Percentiles rank a stretch among this genome's conserved stretches.
phyloP scores from a whole-genome alignment of 257 asterid genomes.

The Nicotiana attenuata region DNA sequence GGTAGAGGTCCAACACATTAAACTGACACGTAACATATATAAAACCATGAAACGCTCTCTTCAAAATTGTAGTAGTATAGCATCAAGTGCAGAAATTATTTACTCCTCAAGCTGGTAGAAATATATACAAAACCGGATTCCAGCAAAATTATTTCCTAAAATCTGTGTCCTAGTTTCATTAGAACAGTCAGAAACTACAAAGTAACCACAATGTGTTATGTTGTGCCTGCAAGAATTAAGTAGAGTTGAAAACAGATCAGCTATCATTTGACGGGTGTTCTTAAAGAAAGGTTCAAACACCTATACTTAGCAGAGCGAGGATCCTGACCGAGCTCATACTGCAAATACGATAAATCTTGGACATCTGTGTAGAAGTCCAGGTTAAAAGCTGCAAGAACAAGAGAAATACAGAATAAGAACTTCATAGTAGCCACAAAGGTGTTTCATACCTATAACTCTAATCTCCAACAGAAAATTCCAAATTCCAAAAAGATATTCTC shows the following conservation, averaged over 20 bases:
- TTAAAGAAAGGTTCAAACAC: conserved; percentile 26
- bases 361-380: conserved; percentile 97
- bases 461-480: conserved; percentile 7
- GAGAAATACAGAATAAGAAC: conserved; percentile 11
- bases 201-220: background rate
- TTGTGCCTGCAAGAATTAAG: background rate
- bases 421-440: conserved; percentile 2
- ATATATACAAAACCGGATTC: background rate
- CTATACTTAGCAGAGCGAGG: conserved; percentile 82
- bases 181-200: background rate
- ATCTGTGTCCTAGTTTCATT: background rate
- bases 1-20: background rate
- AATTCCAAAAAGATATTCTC: background rate
- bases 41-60: background rate
- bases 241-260: background rate
- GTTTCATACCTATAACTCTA: background rate
- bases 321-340: conserved; percentile 77
- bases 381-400: conserved; percentile 68
- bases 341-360: conserved; percentile 81
- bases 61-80: background rate
- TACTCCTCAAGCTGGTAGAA: background rate
- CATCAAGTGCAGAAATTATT: background rate
- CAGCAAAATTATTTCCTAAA: background rate
- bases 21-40: background rate
- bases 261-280: background rate